Base-by-base conservation (phyloP, 495 filamentous ascomycete species). In the Trichodelitschia bisporula region DNA sequence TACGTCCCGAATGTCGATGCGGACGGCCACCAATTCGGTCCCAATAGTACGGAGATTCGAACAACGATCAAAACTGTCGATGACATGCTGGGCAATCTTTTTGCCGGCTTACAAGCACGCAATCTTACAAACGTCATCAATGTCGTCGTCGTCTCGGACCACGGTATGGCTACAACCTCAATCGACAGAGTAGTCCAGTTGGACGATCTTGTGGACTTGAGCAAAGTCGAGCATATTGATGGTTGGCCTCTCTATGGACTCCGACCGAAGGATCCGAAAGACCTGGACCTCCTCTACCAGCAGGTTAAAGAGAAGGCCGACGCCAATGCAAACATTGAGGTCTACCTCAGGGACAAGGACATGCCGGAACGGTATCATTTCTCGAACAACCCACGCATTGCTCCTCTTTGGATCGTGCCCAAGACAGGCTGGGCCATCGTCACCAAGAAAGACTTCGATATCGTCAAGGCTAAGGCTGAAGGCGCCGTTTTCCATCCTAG, bases 141-240 rank as follows among this genome's bases (percentile, higher is more conserved):
- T 39, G 62, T 99, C n/a, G 67, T 99, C 19, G 63, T 99, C n/a
- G 83, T 99, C 11, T 90, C 79, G 8, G 86, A 99, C 48, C 86
- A 99, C 42, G 86, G 86, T 14, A 99, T 99, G 86, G 84, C 84
- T 3, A 84, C 77, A 1, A 93, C 86, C 0, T 71, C 77, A 20
- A 66, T 61, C 0, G 59, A 68, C 12, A 67, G 84, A n/a, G 54
- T 92, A 23, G 63, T 99, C 15, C 86, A 95, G 46, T 54, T 95
- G n/a, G 86, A 99, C 37, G 80, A 93, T 44, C 42, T 91, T 2
- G 60, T 95, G 18, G 76, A 90, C 40, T 52, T 73, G 0, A 48
- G 49, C 26, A 18, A 74, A 30, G 66, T 90, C 15, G 72, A 71
- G 34, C 80, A 83, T 40, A 74, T 72, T 5, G 86, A 99, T 42